Base-by-base conservation (phyloP, 225 moss, liverwort and hornwort genomes). In the Pseudisothecium myosuroides region DNA sequence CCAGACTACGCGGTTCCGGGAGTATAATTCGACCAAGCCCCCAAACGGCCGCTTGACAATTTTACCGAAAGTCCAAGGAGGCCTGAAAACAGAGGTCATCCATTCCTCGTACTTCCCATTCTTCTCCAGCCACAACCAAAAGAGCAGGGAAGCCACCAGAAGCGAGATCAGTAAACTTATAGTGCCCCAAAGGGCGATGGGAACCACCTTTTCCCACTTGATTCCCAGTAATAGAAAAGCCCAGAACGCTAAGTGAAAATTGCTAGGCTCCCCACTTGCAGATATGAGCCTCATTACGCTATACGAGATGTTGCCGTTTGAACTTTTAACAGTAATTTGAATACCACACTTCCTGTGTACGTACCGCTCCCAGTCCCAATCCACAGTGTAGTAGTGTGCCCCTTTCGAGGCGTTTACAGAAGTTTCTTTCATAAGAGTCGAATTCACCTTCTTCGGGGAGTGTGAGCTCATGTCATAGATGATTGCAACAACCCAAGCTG, bases 231-330 rank as follows among this genome's bases (percentile, higher is more conserved):
- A 92, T 55, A 99, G 52, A 82, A 81, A 95, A 43, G 91, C 96
- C 82, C 91, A 50, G 24, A 88, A 78, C 5, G 92, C 85, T 36
- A 93, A 91, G 55, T 89, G 87, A 87, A 93, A 97, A 17, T 89
- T 59, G 14, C 89, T 90, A 28, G 82, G 90, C 73, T 92, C 87
- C 9, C 96, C 94, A 18, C 83, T 83, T 45, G 92, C 90, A 50
- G 96, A 97, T 39, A 96, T 88, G 54, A 93, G 92, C 89, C 97
- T 92, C 93, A 93, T 92, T 37, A 93, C 92, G 88, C 95, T 97
- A 10, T 78, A 50, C 27, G 91, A 88, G 11, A 87, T 19, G 14
- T 71, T 90, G 47, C 88, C 93, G 29, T 83, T 23, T 80, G 64
- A 47, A 3, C 89, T 90, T 75, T 90, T 39, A 28, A 93, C 96